Evolutionary conservation across 169 alveolate genomes (phyloP), one percentile per base, ranked within the genome.

Genomic region (Plasmodium reichenowi): DNA sequence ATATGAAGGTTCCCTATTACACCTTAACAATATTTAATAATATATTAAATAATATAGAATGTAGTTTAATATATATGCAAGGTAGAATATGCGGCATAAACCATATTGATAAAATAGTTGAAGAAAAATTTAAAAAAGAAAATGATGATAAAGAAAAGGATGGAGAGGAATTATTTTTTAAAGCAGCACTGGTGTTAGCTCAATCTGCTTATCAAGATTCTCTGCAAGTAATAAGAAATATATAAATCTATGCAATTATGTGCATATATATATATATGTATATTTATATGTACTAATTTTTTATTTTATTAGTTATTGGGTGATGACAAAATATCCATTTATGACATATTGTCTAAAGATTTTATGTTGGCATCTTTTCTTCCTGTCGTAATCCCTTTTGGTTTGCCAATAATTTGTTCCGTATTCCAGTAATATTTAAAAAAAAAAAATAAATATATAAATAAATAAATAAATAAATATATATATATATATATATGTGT

Each of bases 171-270:
- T n/a, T 50, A 52, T 71, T 71, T 54, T 86, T 71, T 64, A 86
- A 73, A 63, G 60, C 56, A 10, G 92, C 87, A 12, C 2, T 86
- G n/a, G 54, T 43, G 6, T 26, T 86, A 43, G 92, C 87, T 2
- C 92, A 72, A 48, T 24, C 78, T 17, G 92, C 92, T n/a, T 86
- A 86, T 48, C 87, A 86, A 59, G 92, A 86, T 52, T 86, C 92
- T 10, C 62, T 86, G n/a, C 92, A 86, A 26, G 92, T 86, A 52
- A 22, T 47, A n/a, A 48, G 9, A 22, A 60, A 5, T n/a, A n/a
- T 66, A 12, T 22, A 60, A 6, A 32, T 64, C 0, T 64, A 24
- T 10, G 2, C 1, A 15, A 8, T 8, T 62, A 20, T 59, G 8
- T 59, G 5, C 3, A 13, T 3, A 20, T 59, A 9, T 59, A 26